Evolutionary conservation across 2,329 filamentous ascomycete species (phyloP), one percentile per base, ranked within the genome.

Genomic region (Dryadomyces quercivorus): DNA sequence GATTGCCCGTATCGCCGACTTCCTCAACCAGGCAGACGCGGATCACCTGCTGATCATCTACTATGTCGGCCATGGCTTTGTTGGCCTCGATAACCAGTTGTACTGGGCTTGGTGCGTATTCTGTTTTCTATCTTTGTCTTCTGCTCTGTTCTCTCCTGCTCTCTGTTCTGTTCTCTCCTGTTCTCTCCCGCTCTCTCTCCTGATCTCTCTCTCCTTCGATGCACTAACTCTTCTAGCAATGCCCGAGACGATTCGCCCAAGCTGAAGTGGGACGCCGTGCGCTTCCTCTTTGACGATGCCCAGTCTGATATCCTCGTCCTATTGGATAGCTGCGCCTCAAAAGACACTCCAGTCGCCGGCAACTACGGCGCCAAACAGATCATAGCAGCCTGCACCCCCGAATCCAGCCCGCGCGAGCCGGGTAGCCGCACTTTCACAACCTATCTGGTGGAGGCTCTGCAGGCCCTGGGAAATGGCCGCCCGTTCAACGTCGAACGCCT

Each of bases 81-180:
- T 78, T 43, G 75, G 75, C n/a, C 60, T 71, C 12, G 78, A 84
- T 63, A 76, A 76, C 61, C 78, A 84, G 65, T 69, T 84, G 26
- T 84, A 82, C 64, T 85, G 81, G 81, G 79, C 81, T 55, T 79
- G 78, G 81, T 85, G 72, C 71, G 80, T 74, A 20, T n/a, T n/a
- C n/a, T n/a, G n/a, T n/a, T n/a, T n/a, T n/a, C n/a, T n/a, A n/a
- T n/a, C n/a, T n/a, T n/a, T n/a, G n/a, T n/a, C n/a, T n/a, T n/a
- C n/a, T n/a, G n/a, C n/a, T n/a, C n/a, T n/a, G n/a, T 26, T n/a
- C 7, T 20, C 43, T 38, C 47, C 21, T 21, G 13, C 56, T 51
- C 55, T 59, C 51, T 60, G 45, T n/a, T n/a, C n/a, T n/a, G n/a
- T n/a, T n/a, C n/a, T n/a, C n/a, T n/a, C n/a, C n/a, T n/a, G n/a